Conservation (phyloP, 2,329 filamentous ascomycete genomes). For the Aureobasidium sp. region DNA sequence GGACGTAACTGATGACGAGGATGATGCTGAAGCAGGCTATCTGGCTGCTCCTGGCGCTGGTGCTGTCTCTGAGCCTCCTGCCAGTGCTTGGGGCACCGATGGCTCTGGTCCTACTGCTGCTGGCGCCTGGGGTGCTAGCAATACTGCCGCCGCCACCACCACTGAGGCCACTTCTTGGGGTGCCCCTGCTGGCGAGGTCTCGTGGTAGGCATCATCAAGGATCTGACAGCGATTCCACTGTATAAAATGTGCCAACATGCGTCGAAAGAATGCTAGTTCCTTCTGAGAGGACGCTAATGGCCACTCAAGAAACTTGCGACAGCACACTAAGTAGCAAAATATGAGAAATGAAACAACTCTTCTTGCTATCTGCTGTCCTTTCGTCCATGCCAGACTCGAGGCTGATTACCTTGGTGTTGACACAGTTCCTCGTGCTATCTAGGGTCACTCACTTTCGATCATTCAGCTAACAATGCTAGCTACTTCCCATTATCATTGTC, state of each 20-base stretch:
- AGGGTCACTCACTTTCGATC: no score
- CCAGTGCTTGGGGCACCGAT: conserved; percentile 20
- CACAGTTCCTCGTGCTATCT: no score
- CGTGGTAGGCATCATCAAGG: neutral
- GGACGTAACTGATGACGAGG: conserved; percentile 41
- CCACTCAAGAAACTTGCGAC: neutral
- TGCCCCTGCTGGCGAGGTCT: neutral
- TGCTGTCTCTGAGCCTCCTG: conserved; percentile 14
- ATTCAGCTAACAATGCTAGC: no score
- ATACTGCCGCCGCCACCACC: neutral
- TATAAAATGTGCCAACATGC: neutral
- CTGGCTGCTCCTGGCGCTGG: conserved; percentile 18
- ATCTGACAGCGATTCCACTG: neutral
- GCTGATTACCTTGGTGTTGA: no score
- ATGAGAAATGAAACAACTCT: neutral
- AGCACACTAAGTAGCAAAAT: neutral
- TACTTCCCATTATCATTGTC: no score
- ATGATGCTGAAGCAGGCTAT: conserved; percentile 15
- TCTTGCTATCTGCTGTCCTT: neutral
- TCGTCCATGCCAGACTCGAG: no score
- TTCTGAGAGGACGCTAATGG: neutral
- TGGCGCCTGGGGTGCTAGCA: neutral
- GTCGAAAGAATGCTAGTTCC: neutral
- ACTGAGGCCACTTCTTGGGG: neutral
- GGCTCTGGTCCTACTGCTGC: neutral